Conservation (phyloP, 305 asterid species). For the Fraxinus paxiana region DNA sequence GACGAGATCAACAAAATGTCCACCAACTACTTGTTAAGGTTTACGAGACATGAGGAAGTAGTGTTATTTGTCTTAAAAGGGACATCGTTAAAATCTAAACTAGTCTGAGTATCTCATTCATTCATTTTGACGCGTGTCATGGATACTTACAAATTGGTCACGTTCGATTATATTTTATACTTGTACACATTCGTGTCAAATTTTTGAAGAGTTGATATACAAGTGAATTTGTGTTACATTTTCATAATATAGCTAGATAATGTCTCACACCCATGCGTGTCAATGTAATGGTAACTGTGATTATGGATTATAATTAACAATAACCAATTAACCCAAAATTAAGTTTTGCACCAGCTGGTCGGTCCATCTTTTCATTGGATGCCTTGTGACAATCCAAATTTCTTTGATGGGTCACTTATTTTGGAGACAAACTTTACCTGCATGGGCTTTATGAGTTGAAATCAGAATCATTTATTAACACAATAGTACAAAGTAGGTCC, state of each 20-base stretch:
- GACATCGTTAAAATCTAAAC: neutral
- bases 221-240: neutral
- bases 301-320: constrained; percentile 14
- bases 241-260: too few relatives aligned
- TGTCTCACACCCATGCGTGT: too few relatives aligned
- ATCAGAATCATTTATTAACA: neutral
- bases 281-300: neutral
- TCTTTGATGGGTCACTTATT: constrained; percentile 24
- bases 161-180: too few relatives aligned
- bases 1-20: neutral
- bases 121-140: neutral
- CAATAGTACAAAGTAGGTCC: neutral
- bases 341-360: neutral
- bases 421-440: constrained; percentile 10
- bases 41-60: too few relatives aligned
- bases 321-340: constrained; percentile 17
- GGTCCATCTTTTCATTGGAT: neutral
- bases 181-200: neutral
- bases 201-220: neutral
- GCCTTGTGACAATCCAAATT: constrained; percentile 13
- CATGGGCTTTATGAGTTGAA: constrained; percentile 17
- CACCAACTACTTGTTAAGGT: too few relatives aligned
- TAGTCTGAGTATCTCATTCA: neutral
- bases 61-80: too few relatives aligned
- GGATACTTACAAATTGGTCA: neutral